Conservation (phyloP, 2,329 filamentous ascomycete species). For the Westerdykella ornata region DNA sequence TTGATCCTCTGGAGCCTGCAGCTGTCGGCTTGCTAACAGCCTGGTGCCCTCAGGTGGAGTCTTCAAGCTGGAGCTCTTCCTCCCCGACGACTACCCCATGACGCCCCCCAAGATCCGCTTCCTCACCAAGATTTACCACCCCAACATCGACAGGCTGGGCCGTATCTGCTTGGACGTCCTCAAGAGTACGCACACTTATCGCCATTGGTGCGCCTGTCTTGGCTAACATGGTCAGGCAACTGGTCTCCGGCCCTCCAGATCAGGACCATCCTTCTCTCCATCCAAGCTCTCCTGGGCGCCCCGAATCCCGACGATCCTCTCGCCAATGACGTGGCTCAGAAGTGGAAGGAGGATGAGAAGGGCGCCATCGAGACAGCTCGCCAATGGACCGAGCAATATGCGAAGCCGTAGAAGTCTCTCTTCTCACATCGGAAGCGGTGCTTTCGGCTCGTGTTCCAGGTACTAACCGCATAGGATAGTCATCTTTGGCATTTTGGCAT, state of each 20-base stretch:
- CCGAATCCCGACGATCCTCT: conserved; percentile 98
- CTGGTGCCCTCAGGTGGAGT: conserved; percentile 55
- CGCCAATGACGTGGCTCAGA: conserved; percentile 93
- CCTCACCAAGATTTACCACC: conserved; percentile 98
- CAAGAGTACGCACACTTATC: conserved; percentile 62
- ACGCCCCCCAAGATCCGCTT: conserved; percentile 97
- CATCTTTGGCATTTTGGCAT: too few relatives aligned
- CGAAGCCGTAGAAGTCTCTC: conserved; percentile 35
- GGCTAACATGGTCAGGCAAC: conserved; percentile 60
- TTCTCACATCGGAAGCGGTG: too few relatives aligned
- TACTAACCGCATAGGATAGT: too few relatives aligned
- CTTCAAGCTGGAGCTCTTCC: conserved; percentile 94
- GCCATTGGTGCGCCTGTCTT: conserved; percentile 3
- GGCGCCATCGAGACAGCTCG: conserved; percentile 86
- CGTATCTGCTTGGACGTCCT: conserved; percentile 95
- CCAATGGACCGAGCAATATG: conserved; percentile 86
- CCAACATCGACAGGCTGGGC: conserved; percentile 95
- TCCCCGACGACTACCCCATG: conserved; percentile 99
- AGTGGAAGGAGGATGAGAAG: conserved; percentile 94
- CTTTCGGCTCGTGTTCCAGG: too few relatives aligned
- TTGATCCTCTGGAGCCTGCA: conserved; percentile 1
- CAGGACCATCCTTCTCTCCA: conserved; percentile 95
- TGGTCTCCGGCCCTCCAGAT: conserved; percentile 98
- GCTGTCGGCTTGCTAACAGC: conserved; percentile 1
- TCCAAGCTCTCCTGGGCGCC: conserved; percentile 90